Evolutionary conservation across 225 moss, liverwort and hornwort genomes (phyloP).

Genomic region (Physcomitrellopsis africana): DNA sequence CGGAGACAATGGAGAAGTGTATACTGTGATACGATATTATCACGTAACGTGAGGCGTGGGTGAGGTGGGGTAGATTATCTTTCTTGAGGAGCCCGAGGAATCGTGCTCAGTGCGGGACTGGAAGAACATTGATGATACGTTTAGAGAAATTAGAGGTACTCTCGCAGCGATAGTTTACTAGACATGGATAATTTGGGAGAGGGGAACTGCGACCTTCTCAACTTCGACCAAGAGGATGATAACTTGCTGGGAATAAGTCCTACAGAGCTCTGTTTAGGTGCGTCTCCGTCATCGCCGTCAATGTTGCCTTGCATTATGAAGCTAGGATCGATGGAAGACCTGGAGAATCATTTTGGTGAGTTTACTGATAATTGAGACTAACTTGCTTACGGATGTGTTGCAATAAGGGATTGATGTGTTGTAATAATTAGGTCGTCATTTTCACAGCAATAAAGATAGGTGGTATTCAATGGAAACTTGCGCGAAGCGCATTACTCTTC

Average conservation of each 20-base stretch:
- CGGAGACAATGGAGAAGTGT: too few relatives aligned
- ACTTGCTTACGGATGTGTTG: neutral
- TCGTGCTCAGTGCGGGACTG: too few relatives aligned
- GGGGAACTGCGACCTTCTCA: conserved; percentile 40
- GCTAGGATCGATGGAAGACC: conserved; percentile 18
- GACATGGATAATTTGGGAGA: conserved; percentile 44
- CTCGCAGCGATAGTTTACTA: conserved; percentile 5
- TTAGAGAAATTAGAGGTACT: neutral
- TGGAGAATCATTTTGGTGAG: conserved; percentile 45
- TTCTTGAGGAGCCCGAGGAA: too few relatives aligned
- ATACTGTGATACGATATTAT: too few relatives aligned
- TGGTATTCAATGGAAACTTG: neutral
- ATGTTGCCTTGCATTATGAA: conserved; percentile 27
- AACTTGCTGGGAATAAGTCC: conserved; percentile 43
- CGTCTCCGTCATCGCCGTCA: conserved; percentile 44
- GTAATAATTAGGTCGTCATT: neutral
- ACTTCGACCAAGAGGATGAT: conserved; percentile 58
- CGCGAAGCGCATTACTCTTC: neutral
- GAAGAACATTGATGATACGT: too few relatives aligned
- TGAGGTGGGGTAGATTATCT: too few relatives aligned
- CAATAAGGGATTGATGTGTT: neutral
- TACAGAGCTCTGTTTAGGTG: conserved; percentile 29
- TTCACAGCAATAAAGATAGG: neutral
- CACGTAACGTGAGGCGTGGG: too few relatives aligned
- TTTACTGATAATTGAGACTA: neutral